A percentile compares a stretch with the other conserved stretches of the same genome.
Conservation (phyloP, 2,329 filamentous ascomycete genomes). For the Aphanocladium album region DNA sequence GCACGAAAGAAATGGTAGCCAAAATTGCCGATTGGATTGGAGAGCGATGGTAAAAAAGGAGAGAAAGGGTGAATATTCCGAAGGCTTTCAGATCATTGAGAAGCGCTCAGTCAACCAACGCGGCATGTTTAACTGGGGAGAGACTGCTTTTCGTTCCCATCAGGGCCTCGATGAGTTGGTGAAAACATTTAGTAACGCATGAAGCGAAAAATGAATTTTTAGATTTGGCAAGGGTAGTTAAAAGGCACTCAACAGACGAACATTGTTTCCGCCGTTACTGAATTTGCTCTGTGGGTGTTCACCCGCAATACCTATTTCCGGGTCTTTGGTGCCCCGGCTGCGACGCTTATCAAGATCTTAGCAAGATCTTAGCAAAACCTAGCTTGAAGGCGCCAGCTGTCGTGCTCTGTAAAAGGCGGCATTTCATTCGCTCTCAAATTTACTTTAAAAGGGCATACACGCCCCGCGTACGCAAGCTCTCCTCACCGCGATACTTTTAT, state of each 20-base stretch:
- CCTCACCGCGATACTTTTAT: too few species aligned
- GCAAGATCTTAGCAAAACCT: conserved; percentile 5
- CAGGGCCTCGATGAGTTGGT: too few species aligned
- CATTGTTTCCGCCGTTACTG: too few species aligned
- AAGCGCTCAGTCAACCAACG: too few species aligned
- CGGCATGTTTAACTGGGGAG: too few species aligned
- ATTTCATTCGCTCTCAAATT: background rate
- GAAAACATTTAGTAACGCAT: too few species aligned
- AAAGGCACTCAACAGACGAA: too few species aligned
- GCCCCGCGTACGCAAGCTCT: too few species aligned
- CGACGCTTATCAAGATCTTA: conserved; percentile 7
- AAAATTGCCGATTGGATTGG: conserved; percentile 1
- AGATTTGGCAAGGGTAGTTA: too few species aligned
- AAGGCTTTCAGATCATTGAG: background rate
- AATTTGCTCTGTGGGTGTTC: background rate
- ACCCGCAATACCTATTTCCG: background rate
- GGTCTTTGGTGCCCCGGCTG: background rate
- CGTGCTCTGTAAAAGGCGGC: background rate
- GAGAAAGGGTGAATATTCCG: background rate
- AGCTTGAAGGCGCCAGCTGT: background rate
- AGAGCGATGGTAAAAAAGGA: background rate
- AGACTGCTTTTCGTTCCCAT: too few species aligned
- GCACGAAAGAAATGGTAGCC: conserved; percentile 7
- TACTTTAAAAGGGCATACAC: too few species aligned
- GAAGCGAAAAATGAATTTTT: too few species aligned